phyloP scores from a whole-genome alignment of 2,329 filamentous ascomycete species.

The Didymella keratinophila region DNA sequence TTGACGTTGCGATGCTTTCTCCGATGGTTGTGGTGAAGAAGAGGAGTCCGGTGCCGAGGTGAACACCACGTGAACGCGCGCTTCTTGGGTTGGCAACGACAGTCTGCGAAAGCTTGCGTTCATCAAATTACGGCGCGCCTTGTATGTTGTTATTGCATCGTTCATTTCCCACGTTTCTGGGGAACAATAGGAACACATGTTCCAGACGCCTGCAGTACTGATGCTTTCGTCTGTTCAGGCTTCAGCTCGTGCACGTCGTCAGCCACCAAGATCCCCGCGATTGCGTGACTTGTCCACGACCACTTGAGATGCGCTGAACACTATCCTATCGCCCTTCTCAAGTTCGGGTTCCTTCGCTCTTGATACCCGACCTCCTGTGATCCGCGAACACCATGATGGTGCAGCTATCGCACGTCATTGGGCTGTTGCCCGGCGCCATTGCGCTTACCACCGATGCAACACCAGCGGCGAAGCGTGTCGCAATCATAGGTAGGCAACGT shows the following conservation, averaged over 20 bases:
- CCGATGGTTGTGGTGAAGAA: too few relatives aligned
- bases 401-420: constrained; percentile 22
- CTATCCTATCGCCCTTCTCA: not conserved
- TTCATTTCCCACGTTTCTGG: not conserved
- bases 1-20: too few relatives aligned
- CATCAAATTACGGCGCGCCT: not conserved
- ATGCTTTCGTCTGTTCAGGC: constrained; percentile 5
- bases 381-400: constrained; percentile 18
- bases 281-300: constrained; percentile 2
- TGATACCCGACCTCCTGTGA: not conserved
- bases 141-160: not conserved
- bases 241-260: constrained; percentile 16
- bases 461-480: constrained; percentile 42
- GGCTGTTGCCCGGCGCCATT: constrained; percentile 28
- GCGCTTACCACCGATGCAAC: constrained; percentile 29
- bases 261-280: constrained; percentile 9
- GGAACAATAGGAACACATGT: not conserved
- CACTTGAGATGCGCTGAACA: not conserved
- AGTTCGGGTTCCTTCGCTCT: not conserved
- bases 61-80: not conserved
- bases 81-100: not conserved
- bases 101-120: not conserved
- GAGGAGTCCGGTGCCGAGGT: too few relatives aligned
- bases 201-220: not conserved
- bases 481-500: constrained; percentile 46